Conservation (phyloP, 352 stramenopile genomes). For the Phytophthora fragariaefolia region DNA sequence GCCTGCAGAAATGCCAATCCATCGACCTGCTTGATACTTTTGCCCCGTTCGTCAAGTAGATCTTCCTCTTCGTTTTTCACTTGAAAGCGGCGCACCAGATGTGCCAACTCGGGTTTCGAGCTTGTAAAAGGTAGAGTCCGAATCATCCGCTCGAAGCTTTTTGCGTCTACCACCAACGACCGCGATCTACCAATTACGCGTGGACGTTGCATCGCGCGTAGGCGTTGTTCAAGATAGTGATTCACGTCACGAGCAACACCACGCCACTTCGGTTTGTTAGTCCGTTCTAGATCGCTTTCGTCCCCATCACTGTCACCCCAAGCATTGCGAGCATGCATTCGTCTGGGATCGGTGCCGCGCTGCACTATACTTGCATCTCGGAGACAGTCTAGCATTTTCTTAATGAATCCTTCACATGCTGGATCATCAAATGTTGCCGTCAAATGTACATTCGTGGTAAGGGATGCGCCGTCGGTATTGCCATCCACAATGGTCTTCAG, state of each 20-base stretch:
- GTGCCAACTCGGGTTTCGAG: conserved; percentile 42
- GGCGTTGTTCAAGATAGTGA: conserved; percentile 46
- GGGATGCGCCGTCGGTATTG: conserved; percentile 14
- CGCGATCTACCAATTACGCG: not conserved
- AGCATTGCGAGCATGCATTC: conserved; percentile 16
- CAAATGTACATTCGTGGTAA: not conserved
- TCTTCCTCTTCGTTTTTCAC: conserved; percentile 2
- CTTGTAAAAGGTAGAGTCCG: conserved; percentile 46
- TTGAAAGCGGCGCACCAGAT: conserved; percentile 36
- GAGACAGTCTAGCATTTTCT: conserved; percentile 62
- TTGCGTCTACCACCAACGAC: conserved; percentile 34
- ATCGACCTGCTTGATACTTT: conserved; percentile 24
- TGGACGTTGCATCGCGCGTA: conserved; percentile 33
- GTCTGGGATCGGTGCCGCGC: not conserved
- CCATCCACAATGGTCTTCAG: conserved; percentile 40
- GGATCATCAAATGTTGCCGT: conserved; percentile 25
- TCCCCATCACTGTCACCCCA: conserved; percentile 39
- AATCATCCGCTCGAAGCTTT: conserved; percentile 50
- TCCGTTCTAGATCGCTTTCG: not conserved
- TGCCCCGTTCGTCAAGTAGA: not conserved
- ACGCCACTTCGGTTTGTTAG: conserved; percentile 47
- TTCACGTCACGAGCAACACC: conserved; percentile 53
- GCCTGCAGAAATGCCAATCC: conserved; percentile 45
- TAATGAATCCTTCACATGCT: conserved; percentile 53
- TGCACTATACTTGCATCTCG: conserved; percentile 31